Evolutionary conservation across 2,329 filamentous ascomycete species (phyloP), one percentile per base, ranked within the genome.

Genomic region (Berkeleyomyces basicola): DNA sequence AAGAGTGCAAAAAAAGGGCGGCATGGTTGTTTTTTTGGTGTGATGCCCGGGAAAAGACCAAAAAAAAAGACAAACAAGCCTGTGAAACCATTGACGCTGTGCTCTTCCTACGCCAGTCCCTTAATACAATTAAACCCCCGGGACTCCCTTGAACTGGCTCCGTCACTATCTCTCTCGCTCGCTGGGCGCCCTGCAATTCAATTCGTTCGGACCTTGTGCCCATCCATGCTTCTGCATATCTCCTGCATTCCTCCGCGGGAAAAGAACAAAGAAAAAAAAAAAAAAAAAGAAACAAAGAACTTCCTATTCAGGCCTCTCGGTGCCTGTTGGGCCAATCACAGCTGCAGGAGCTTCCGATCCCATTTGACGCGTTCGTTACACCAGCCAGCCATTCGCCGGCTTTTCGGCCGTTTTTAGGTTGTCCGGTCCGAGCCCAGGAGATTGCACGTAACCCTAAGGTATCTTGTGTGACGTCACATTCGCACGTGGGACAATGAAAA

Each of bases 71-170:
- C 33, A 53, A 6, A n/a, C 14, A n/a, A 7, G n/a, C 7, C n/a
- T 55, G 51, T 55, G 51, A 55, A 55, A 55, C 51, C 51, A 55
- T 39, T 55, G 36, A 55, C 51, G 51, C 51, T 31, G 51, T 55
- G 51, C 36, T 55, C 43, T 2, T 55, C 2, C 51, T 55, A 31
- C 51, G 39, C n/a, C 51, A 55, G 36, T 55, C 51, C 51, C 51
- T 55, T 55, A 55, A 55, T 55, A 55, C 33, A 37, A 55, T 55
- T 37, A 55, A 55, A 36, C 51, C 51, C 33, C 33, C 10, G n/a
- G 23, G 5, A n/a, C 11, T 11, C 11, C 36, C 14, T 39, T 4
- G 33, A n/a, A n/a, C 39, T 55, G 5, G n/a, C 33, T 46, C 1
- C 43, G 43, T 46, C 43, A 1, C 14, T n/a, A 4, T 44, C 31